These are phyloP conservation scores for Ceratobasidium sp. DNA, from an alignment of 1,284 basidiomycete genomes.

Conservation along the genomic window DNA sequence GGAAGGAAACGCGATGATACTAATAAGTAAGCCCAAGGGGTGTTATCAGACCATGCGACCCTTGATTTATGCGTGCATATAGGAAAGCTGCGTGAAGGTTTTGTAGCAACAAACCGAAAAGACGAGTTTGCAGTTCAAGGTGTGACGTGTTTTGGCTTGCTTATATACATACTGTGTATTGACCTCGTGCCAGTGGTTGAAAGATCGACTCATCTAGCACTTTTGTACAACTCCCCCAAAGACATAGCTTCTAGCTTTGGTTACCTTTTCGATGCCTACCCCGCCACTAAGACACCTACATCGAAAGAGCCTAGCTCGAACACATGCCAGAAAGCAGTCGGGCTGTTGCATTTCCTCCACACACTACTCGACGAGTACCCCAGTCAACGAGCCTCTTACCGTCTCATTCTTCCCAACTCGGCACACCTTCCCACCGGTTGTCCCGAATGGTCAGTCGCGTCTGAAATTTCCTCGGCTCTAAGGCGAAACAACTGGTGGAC, in stretches of 20 bases:
- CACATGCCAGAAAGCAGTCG: not conserved
- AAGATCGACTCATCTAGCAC: slow-evolving; percentile 4
- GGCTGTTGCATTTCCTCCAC: slow-evolving; percentile 17
- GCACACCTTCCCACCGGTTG: not conserved
- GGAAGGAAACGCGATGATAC: slow-evolving; percentile 21
- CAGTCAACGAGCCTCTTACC: slow-evolving; percentile 17
- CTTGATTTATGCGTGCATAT: not conserved
- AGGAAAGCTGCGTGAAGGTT: slow-evolving; percentile 28
- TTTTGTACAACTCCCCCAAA: slow-evolving; percentile 16
- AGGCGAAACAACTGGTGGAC: slow-evolving; percentile 20
- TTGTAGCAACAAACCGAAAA: slow-evolving; percentile 13
- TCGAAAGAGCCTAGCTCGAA: not conserved
- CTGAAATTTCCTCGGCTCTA: slow-evolving; percentile 17
- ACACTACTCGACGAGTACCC: slow-evolving; percentile 22
- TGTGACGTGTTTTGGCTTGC: not conserved
- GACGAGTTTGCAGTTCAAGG: slow-evolving; percentile 24
- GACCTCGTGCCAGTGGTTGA: slow-evolving; percentile 1
- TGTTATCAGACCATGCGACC: not conserved
- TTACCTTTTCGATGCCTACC: slow-evolving; percentile 17
- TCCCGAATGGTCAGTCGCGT: slow-evolving; percentile 15
- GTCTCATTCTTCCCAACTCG: not conserved
- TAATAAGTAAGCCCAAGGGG: not conserved
- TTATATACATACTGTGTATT: not conserved
- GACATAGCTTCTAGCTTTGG: slow-evolving; percentile 27
- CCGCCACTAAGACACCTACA: not conserved